Base-by-base conservation (phyloP, 768 basidiomycete species). In the Collybiopsis luxurians region DNA sequence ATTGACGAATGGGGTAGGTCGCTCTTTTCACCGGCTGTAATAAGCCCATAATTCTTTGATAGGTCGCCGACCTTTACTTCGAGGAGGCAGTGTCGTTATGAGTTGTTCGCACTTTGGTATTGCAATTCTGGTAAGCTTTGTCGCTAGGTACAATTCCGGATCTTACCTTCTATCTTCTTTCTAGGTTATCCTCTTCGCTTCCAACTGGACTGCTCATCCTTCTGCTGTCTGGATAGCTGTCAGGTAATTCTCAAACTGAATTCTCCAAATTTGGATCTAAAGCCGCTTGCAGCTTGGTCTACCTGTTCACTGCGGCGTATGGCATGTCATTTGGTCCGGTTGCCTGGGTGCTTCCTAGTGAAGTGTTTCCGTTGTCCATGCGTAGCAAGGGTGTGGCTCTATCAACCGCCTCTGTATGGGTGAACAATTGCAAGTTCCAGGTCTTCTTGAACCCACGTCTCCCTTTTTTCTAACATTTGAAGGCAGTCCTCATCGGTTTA, bases 371-470 rank as follows among this genome's bases (percentile, higher is more conserved):
- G 1, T 73, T 90, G 0, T 87, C 89, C 2, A 79, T 90, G 72
- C 78, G 92, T 59, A 87, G 89, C 61, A 86, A 86, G 65, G 93
- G 93, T 47, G 92, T 94, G 4, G 83, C 91, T 23, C 64, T 95
- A 21, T 85, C 90, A 19, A 93, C 92, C 1, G 87, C 90, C 2
- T 89, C 87, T n/a, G 90, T 90, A 61, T 93, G 91, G 91, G 63
- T 82, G 24, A 92, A 92, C 64, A 93, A 93, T 57, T 93, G 87
- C 86, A 49, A 1, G 79, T 69, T 13, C n/a, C n/a, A n/a, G n/a
- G n/a, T n/a, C n/a, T 53, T 44, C 5, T 17, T 19, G 24, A 1
- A 34, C 38, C 49, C 19, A 17, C 12, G 15, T 49, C 4, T 43
- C 46, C 6, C 17, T 38, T 21, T 0, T 31, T 36, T 43, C 26